Base-by-base conservation (phyloP, 202 grass and related monocot genomes). In the Musa balbisiana region DNA sequence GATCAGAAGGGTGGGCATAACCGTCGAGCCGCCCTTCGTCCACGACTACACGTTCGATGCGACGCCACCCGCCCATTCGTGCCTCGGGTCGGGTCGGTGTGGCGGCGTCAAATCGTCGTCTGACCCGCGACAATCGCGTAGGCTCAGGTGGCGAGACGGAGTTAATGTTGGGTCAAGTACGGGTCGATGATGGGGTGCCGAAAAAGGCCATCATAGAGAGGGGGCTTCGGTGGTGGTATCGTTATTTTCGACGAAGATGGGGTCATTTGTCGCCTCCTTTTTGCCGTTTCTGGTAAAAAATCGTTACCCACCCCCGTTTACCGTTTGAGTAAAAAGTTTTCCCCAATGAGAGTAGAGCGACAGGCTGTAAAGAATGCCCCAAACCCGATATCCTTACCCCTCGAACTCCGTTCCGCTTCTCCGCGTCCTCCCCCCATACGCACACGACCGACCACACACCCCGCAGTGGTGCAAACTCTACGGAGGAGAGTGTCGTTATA, bases 281-380 rank as follows among this genome's bases (percentile, higher is more conserved):
- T 70, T 70, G 33, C 33, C 67, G 33, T 51, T 70, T 70, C 5
- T 16, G 11, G 67, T 20, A 70, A 70, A n/a, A 70, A 19, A 49
- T 49, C 67, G 67, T 70, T 16, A 51, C 16, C 49, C 49, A 5
- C 33, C 27, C 67, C 67, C 49, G 67, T 70, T 70, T 70, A 70
- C 67, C 33, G 67, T 43, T 70, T 70, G 67, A 50, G 67, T 52
- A 11, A 20, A 51, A 52, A 51, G 51, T 12, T 26, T 14, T 2
- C 23, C 2, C 64, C 27, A 26, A 16, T 17, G 8, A 9, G 8
- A 70, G 51, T 49, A 70, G 17, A 51, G 9, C 11, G 63, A 70
- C 67, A 70, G 67, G 19, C 67, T 70, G 67, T 15, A 33, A 51
- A 51, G 33, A 22, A 51, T 33, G 43, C 17, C 9, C 50, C 50